Percentiles rank a stretch among this genome's conserved stretches.
phyloP scores from a whole-genome alignment of 768 basidiomycete genomes.

The Goffeauzyma gilvescens region DNA sequence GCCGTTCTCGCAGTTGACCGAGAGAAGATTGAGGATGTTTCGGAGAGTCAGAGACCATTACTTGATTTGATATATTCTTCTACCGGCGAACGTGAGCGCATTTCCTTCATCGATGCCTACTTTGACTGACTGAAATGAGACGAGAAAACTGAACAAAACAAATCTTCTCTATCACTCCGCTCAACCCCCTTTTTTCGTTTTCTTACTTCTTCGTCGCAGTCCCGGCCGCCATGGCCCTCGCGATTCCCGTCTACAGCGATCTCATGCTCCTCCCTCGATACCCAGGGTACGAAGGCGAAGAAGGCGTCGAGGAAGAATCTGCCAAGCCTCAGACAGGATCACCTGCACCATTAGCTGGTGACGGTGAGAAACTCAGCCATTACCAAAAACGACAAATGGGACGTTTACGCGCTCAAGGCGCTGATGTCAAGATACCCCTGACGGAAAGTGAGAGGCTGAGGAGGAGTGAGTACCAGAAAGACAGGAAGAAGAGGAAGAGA shows the following conservation, averaged over 20 bases:
- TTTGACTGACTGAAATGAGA: neutral
- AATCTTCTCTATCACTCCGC: too few species aligned
- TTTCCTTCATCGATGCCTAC: neutral
- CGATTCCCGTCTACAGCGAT: constrained; percentile 19
- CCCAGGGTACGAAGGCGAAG: constrained; percentile 27
- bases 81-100: neutral
- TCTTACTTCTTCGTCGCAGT: neutral
- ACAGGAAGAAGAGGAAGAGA: constrained; percentile 8
- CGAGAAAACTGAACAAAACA: neutral
- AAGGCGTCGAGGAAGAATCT: constrained; percentile 14
- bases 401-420: constrained; percentile 19
- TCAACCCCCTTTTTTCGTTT: too few species aligned
- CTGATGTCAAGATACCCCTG: constrained; percentile 19
- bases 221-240: neutral
- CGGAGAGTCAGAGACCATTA: neutral
- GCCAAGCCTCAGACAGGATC: neutral
- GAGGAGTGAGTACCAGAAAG: neutral
- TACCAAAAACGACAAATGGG: constrained; percentile 15
- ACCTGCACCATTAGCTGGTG: too few species aligned
- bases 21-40: neutral
- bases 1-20: neutral
- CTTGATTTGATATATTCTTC: neutral
- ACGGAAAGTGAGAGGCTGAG: constrained; percentile 12
- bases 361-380: neutral
- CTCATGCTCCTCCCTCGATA: constrained; percentile 25